Conservation (phyloP, 805 yeast species). For the Schwanniomyces yamadae region DNA sequence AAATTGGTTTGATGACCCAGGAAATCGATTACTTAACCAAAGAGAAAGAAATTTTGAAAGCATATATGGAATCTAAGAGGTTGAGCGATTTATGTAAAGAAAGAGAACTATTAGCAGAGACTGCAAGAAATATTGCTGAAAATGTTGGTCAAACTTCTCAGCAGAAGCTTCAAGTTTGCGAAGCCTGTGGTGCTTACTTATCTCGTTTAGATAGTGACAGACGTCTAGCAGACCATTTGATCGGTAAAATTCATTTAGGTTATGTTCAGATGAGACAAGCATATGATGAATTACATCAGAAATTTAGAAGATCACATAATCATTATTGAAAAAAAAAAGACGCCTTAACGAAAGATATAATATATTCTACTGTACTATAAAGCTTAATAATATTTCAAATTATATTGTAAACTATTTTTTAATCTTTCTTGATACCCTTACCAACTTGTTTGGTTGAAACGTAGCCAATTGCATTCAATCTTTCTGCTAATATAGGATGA, state of each 20-base stretch:
- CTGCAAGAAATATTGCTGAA: slow-evolving; percentile 61
- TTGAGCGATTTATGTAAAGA: slow-evolving; percentile 46
- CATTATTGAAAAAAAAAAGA: slow-evolving; percentile 59
- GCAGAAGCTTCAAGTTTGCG: slow-evolving; percentile 88
- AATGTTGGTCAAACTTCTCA: slow-evolving; percentile 81
- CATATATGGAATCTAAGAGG: slow-evolving; percentile 48
- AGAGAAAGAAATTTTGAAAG: slow-evolving; percentile 49
- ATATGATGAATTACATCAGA: slow-evolving; percentile 2
- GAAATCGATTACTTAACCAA: slow-evolving; percentile 57
- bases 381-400: slow-evolving; percentile 1
- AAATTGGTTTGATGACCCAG: slow-evolving; percentile 63
- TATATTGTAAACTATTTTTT: no score
- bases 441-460: slow-evolving; percentile 39
- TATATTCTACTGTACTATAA: neutral
- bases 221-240: slow-evolving; percentile 72
- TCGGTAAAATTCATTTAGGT: slow-evolving; percentile 84
- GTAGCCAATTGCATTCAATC: slow-evolving; percentile 72
- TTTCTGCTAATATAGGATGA: slow-evolving; percentile 90
- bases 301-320: neutral
- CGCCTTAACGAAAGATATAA: neutral
- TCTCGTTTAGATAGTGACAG: slow-evolving; percentile 84
- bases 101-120: slow-evolving; percentile 53
- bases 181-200: slow-evolving; percentile 83
- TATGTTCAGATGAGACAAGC: slow-evolving; percentile 72
- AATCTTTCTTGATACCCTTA: slow-evolving; percentile 10